Evolutionary conservation across 495 filamentous ascomycete species (phyloP).

Genomic region (Acidomyces sp.): DNA sequence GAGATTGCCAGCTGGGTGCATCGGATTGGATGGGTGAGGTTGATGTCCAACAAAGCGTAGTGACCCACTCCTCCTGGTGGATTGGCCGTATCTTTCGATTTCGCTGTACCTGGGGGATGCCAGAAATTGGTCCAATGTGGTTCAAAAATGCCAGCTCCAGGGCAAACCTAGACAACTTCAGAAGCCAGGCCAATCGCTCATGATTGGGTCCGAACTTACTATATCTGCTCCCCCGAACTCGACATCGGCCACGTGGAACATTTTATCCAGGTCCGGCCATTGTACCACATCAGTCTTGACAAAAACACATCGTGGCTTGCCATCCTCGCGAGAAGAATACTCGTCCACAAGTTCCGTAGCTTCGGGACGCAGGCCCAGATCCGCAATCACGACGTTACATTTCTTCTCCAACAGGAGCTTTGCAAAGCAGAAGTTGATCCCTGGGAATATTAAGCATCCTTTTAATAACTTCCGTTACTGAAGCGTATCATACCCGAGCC

Average conservation of each 20-base stretch:
- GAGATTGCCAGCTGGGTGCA: constrained; percentile 51
- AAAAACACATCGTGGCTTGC: constrained; percentile 40
- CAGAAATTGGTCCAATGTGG: constrained; percentile 57
- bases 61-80: constrained; percentile 26
- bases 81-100: constrained; percentile 33
- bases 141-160: constrained; percentile 58
- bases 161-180: constrained; percentile 29
- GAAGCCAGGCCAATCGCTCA: background rate
- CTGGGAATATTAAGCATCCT: constrained; percentile 13
- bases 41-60: constrained; percentile 52
- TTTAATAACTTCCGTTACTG: background rate
- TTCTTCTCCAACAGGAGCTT: constrained; percentile 42
- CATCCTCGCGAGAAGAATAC: constrained; percentile 28
- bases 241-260: constrained; percentile 42
- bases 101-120: constrained; percentile 44
- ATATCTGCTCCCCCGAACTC: constrained; percentile 50
- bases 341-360: constrained; percentile 44
- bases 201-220: constrained; percentile 24
- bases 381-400: constrained; percentile 55
- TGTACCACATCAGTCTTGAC: constrained; percentile 48
- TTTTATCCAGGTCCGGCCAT: constrained; percentile 45
- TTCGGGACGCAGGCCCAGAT: constrained; percentile 51
- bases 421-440: constrained; percentile 51
- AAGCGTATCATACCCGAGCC: constrained; percentile 46
- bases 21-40: constrained; percentile 57